These are phyloP conservation scores for Anisodus acutangulus DNA, from an alignment of 257 asterid species.

Conservation along the genomic window DNA sequence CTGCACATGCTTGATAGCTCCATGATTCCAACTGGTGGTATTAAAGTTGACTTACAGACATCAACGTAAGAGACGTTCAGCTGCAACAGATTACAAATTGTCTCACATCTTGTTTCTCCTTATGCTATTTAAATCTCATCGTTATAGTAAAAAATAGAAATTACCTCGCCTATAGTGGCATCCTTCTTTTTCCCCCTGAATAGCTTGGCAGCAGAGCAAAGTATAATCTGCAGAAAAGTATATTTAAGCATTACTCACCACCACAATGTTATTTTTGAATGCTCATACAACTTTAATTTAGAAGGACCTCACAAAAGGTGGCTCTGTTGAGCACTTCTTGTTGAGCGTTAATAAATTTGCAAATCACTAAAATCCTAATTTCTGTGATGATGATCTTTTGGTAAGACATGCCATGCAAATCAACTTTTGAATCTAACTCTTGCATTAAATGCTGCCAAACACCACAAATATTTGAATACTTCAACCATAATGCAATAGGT, in stretches of 20 bases:
- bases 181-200: conserved; percentile 85
- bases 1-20: conserved; percentile 91
- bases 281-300: background rate
- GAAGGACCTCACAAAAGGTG: background rate
- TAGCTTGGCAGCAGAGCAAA: conserved; percentile 94
- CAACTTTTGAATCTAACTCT: background rate
- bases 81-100: conserved; percentile 48
- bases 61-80: conserved; percentile 69
- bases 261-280: background rate
- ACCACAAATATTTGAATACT: conserved; percentile 15
- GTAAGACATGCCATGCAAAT: background rate
- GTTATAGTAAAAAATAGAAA: conserved; percentile 9
- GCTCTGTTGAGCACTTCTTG: background rate
- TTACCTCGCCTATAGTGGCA: conserved; percentile 87
- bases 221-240: conserved; percentile 65
- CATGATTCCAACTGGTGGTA: conserved; percentile 75
- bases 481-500: conserved; percentile 14
- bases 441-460: background rate
- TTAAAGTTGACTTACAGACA: conserved; percentile 76
- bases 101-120: background rate
- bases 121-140: background rate
- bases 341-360: background rate
- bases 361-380: background rate
- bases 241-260: conserved; percentile 19
- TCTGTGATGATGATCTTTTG: background rate